A percentile compares a stretch with the other conserved stretches of the same genome.
Evolutionary conservation across 176 grass and related monocot species (phyloP).

Genomic region (Aegilops speltoides): DNA sequence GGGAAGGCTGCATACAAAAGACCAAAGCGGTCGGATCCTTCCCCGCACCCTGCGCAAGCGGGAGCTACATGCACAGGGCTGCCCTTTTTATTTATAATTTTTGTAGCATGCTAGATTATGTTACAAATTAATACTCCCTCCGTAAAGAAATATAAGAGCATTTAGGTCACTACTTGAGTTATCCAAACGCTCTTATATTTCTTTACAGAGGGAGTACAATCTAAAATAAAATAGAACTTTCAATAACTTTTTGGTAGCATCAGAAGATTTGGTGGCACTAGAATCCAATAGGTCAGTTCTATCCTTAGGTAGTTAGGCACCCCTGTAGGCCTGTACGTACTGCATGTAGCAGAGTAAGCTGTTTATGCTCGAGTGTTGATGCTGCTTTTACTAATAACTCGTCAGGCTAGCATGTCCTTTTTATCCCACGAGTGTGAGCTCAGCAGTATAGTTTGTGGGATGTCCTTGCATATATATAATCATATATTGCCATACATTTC

Average conservation of each 20-base stretch:
- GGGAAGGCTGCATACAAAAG: too few species aligned
- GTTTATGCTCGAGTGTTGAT: not conserved
- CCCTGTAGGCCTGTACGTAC: not conserved
- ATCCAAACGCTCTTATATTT: too few species aligned
- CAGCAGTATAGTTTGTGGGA: not conserved
- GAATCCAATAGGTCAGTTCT: not conserved
- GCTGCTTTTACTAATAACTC: not conserved
- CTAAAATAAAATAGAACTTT: not conserved
- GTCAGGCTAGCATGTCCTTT: not conserved
- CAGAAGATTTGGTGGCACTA: not conserved
- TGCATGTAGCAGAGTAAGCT: not conserved
- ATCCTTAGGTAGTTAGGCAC: not conserved
- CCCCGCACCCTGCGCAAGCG: too few species aligned
- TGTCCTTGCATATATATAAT: not conserved
- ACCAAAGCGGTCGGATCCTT: too few species aligned
- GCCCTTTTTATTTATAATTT: not conserved
- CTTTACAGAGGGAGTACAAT: not conserved
- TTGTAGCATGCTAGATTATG: not conserved
- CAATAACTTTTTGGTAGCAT: not conserved
- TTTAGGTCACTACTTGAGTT: too few species aligned
- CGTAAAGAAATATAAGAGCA: too few species aligned
- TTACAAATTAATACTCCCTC: not conserved
- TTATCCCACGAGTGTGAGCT: not conserved
- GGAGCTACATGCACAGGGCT: too few species aligned
- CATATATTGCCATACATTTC: not conserved